Base-by-base conservation (phyloP, 2,329 filamentous ascomycete genomes). In the Hysterium pulicare region DNA sequence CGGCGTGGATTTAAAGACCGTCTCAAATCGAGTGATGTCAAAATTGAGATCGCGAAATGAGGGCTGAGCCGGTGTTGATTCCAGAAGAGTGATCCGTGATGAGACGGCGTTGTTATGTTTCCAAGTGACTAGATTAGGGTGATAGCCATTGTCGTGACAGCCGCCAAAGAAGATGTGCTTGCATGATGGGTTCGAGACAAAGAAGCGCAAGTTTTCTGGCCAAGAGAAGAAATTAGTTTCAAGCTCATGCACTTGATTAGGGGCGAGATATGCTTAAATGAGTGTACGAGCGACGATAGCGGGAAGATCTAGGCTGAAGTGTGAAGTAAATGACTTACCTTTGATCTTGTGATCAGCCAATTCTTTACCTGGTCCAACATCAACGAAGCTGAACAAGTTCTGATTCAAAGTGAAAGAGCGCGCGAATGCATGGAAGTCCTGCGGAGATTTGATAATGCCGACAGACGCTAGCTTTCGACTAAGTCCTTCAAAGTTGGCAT, bases 81-180 rank as follows among this genome's bases (percentile, higher is more conserved):
- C 70, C 34, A 76, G 60, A 17, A 76, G 56, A 3, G 71, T 72
- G 38, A 75, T 67, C 3, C 66, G 66, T 22, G 60, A 54, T 19
- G 65, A 59, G 32, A 61, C 63, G 28, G 45, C 41, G 22, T 55
- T 41, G 40, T 74, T 64, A 46, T 70, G 64, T 38, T 70, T 70
- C 56, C 72, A 73, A 10, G 67, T 62, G 38, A 73, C 71, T 37
- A 75, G 62, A 20, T 69, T 69, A 17, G 69, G 60, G 23, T 74
- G 61, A 45, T 70, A 73, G 23, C 71, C 71, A 33, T 69, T 68
- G 52, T 75, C 72, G 42, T 72, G 69, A 46, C 69, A 72, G 6
- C 70, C 71, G 16, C 69, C 71, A 46, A 75, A 74, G 49, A 73
- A 65, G 51, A 74, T 68, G 43, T 72, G 69, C 44, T 67, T 70